Base-by-base conservation (phyloP, 805 yeast species). In the Lipomyces spencermartinsiae region DNA sequence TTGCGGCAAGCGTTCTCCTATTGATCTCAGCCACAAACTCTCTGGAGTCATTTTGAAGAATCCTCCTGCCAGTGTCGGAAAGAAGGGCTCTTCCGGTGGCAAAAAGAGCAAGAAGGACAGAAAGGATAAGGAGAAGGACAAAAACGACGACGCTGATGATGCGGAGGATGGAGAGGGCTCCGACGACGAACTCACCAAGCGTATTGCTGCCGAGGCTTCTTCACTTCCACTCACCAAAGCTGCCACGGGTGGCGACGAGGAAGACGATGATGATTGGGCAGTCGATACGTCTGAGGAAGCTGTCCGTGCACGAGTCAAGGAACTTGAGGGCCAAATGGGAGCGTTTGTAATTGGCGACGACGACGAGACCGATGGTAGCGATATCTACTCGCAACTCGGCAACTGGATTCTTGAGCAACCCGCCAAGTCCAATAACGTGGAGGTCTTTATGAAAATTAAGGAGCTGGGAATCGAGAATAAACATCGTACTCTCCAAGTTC, bases 271-370 rank as follows among this genome's bases (percentile, higher is more conserved):
- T 74, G 97, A 92, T 73, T 94, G 98, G 98, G 92, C 97, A 22
- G 97, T 93, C 56, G 99, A 94, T 80, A 92, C 93, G 86, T 91
- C 97, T 60, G 95, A 91, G 79, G 98, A 93, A 81, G 98, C 98
- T 67, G 92, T 94, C 72, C 89, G 90, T 77, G 92, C 91, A 58
- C 91, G 99, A 81, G 97, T 97, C 58, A 82, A 87, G 75, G 97
- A 91, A 78, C 84, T 93, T 73, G 97, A 92, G 80, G 82, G 86
- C 67, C 75, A 81, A 49, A 71, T 73, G 25, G 69, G 67, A 10
- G 62, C 69, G 7, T 55, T 73, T 29, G 60, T 59, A 12, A 56
- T 78, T 84, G 67, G 79, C 75, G 74, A 70, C 59, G 79, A 79
- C 49, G 81, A 76, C 9, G 78, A 76, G 31, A 61, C 66, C 43